phyloP scores from a whole-genome alignment of 371 early-diverging fungal genomes.

The Batkoa obscura region DNA sequence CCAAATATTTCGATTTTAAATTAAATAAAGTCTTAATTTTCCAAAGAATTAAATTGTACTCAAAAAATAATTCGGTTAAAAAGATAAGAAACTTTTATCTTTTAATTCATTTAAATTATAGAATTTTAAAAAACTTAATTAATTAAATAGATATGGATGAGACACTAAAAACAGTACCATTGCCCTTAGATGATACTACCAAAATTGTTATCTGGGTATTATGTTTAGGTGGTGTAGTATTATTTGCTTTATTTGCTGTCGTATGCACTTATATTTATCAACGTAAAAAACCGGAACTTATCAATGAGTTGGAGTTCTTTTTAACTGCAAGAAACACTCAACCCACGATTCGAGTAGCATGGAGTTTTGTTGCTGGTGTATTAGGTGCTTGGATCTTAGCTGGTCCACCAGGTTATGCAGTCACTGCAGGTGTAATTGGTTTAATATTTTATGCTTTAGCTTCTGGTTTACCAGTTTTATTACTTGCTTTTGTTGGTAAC shows the following conservation, averaged over 20 bases:
- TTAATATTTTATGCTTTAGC: constrained; percentile 25
- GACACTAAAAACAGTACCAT: not conserved
- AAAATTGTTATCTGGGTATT: constrained; percentile 1
- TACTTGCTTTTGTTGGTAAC: constrained; percentile 25
- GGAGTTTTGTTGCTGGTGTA: constrained; percentile 12
- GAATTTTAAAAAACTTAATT: too few relatives aligned
- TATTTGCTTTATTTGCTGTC: not conserved
- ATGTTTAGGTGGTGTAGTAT: not conserved
- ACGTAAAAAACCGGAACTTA: not conserved
- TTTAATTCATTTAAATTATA: too few relatives aligned
- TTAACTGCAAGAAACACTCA: constrained; percentile 15
- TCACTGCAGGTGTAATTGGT: constrained; percentile 25
- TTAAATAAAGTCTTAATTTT: too few relatives aligned
- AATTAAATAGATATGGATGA: too few relatives aligned
- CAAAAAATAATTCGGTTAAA: too few relatives aligned
- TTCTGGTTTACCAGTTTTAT: constrained; percentile 26
- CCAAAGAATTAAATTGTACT: too few relatives aligned
- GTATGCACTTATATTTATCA: not conserved
- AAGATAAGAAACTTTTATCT: too few relatives aligned
- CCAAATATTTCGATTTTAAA: too few relatives aligned
- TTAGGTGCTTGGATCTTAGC: constrained; percentile 20
- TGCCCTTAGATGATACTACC: not conserved
- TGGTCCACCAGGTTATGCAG: constrained; percentile 16
- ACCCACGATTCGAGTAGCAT: constrained; percentile 12
- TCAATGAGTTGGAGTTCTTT: constrained; percentile 5